Base-by-base conservation (phyloP, 164 flowering plant genomes). In the Litsea cubeba region DNA sequence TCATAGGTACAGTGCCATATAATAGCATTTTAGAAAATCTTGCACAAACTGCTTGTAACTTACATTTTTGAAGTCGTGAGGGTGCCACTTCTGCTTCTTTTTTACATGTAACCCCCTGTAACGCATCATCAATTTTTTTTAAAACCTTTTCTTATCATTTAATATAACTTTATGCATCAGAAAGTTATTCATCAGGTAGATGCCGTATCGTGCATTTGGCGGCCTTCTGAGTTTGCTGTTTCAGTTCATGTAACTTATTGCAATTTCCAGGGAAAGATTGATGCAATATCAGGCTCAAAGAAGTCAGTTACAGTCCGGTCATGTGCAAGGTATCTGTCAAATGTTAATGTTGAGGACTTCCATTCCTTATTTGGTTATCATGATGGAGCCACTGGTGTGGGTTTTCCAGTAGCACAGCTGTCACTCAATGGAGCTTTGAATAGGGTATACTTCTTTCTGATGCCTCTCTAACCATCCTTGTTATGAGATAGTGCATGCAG, bases 361-460 rank as follows among this genome's bases (percentile, higher is more conserved):
- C 58, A 30, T 20, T 15, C 82, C 68, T 71, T 80, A 46, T 80
- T 80, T 77, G 76, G 77, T 14, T 71, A 74, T 54, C 68, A 62
- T 58, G 79, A 74, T 76, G 75, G 65, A 49, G 63, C 49, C 20
- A 50, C 51, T 35, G 72, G 62, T 24, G 46, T 20, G 64, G 75
- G 75, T 12, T 73, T 72, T 62, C 80, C 82, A 23, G 68, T 76
- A 7, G 70, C 69, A 54, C 70, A 77, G 17, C 15, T 77, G 70
- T 50, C 68, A n/a, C 71, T 77, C 14, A 68, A 80, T 72, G 82
- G 78, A 63, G 78, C 80, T 26, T 57, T 80, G 72, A 71, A 65
- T 15, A 77, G 75, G 80, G 82, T 74, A 62, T 46, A 74, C 3
- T 46, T 65, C 49, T 20, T 32, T 76, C 35, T 65, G 17, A 14